Percentiles rank a stretch among this genome's conserved stretches.
Evolutionary conservation across 2,329 filamentous ascomycete species (phyloP).

Genomic region (Dothideomycetes sp.): DNA sequence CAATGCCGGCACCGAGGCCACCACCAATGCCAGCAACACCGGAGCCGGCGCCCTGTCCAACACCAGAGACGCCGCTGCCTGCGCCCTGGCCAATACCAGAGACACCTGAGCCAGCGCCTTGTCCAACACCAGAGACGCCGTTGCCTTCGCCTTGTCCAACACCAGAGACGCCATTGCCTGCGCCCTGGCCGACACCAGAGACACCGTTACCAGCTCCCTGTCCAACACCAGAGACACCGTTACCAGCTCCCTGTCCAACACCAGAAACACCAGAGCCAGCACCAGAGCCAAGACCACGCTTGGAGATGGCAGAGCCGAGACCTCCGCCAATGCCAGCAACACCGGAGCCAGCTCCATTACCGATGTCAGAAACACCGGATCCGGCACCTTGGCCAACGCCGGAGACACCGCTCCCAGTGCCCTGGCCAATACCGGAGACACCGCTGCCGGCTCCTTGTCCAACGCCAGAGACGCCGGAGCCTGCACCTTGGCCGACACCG

Average conservation of each 20-base stretch:
- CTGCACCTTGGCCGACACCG: not conserved
- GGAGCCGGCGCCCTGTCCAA: not conserved
- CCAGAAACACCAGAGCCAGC: not conserved
- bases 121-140: conserved; percentile 1
- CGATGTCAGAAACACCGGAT: not conserved
- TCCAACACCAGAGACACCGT: conserved; percentile 1
- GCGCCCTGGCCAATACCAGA: not conserved
- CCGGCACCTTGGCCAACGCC: not conserved
- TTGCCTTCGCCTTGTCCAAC: not conserved
- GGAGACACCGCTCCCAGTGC: not conserved
- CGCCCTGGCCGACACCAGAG: not conserved
- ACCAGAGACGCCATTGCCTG: not conserved
- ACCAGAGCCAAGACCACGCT: not conserved
- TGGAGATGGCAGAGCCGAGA: not conserved
- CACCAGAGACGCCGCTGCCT: not conserved
- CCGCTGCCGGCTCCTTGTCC: not conserved
- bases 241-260: not conserved
- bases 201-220: not conserved
- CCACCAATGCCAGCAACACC: not conserved
- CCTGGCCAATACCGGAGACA: not conserved
- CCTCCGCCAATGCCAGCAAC: not conserved
- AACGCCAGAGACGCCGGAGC: not conserved
- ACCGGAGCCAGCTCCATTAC: not conserved
- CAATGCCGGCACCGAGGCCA: conserved; percentile 1
- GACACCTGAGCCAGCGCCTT: not conserved